These are phyloP conservation scores for Meira miltonrushii DNA, from an alignment of 1,284 basidiomycete species.

Conservation along the genomic window DNA sequence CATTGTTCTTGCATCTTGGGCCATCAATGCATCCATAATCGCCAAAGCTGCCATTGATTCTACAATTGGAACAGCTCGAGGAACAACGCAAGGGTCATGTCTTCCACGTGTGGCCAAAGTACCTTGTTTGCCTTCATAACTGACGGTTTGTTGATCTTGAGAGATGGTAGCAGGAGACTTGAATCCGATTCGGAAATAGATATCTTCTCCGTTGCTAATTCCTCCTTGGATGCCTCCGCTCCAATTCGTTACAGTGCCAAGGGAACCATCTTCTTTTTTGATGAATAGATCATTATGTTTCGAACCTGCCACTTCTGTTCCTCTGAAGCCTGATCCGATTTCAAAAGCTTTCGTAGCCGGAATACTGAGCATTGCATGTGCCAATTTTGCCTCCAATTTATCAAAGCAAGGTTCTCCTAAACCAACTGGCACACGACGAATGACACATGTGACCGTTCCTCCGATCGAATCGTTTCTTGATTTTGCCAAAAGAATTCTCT, in stretches of 20 bases:
- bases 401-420: conserved; percentile 97
- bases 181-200: conserved; percentile 97
- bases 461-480: conserved; percentile 88
- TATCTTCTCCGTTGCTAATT: conserved; percentile 93
- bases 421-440: conserved; percentile 81
- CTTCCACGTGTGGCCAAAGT: conserved; percentile 83
- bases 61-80: conserved; percentile 90
- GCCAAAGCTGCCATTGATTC: conserved; percentile 96
- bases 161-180: conserved; percentile 98
- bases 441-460: conserved; percentile 92
- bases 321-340: conserved; percentile 92
- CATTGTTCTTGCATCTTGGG: conserved; percentile 34
- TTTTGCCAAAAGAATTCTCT: conserved; percentile 92
- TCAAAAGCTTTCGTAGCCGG: conserved; percentile 98
- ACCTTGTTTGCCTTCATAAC: conserved; percentile 85
- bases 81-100: conserved; percentile 97
- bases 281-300: conserved; percentile 90
- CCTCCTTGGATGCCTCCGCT: conserved; percentile 96
- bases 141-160: conserved; percentile 80
- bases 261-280: conserved; percentile 62
- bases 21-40: conserved; percentile 68
- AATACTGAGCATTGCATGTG: conserved; percentile 96
- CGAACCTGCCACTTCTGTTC: conserved; percentile 88
- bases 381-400: conserved; percentile 94
- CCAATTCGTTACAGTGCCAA: conserved; percentile 89